Evolutionary conservation across 2,329 filamentous ascomycete genomes (phyloP).

Genomic region (Trichophyton benhamiae): DNA sequence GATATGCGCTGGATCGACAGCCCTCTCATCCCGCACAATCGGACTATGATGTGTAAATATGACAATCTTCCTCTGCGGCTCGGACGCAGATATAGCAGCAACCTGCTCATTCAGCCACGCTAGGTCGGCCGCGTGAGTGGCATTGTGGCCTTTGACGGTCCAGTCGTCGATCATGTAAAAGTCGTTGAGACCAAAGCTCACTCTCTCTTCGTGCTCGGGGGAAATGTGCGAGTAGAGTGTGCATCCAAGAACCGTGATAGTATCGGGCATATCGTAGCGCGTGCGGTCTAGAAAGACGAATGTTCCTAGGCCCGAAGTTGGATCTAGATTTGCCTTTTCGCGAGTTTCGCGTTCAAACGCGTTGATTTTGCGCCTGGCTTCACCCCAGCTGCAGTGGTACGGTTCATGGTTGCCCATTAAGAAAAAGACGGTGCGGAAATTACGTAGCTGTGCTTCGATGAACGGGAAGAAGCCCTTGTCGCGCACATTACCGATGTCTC

Average conservation of each 20-base stretch:
- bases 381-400: slow-evolving; percentile 27
- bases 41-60: slow-evolving; percentile 32
- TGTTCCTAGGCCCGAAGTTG: slow-evolving; percentile 15
- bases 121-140: slow-evolving; percentile 24
- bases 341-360: not conserved
- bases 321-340: not conserved
- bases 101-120: slow-evolving; percentile 31
- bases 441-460: slow-evolving; percentile 35
- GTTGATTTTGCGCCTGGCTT: not conserved
- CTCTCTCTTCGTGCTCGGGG: slow-evolving; percentile 21
- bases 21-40: slow-evolving; percentile 14
- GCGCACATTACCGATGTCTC: slow-evolving; percentile 43
- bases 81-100: slow-evolving; percentile 17
- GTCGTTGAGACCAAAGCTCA: slow-evolving; percentile 39
- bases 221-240: slow-evolving; percentile 41
- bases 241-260: slow-evolving; percentile 35
- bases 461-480: slow-evolving; percentile 37
- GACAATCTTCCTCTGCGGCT: slow-evolving; percentile 26
- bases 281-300: slow-evolving; percentile 34
- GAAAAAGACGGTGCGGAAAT: slow-evolving; percentile 41
- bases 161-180: slow-evolving; percentile 38
- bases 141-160: slow-evolving; percentile 23
- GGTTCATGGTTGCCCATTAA: slow-evolving; percentile 48
- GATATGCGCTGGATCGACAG: slow-evolving; percentile 22
- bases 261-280: slow-evolving; percentile 27